A percentile compares a stretch with the other conserved stretches of the same genome.
Conservation (phyloP, 1,284 basidiomycete species). For the Laetiporus sulphureus region DNA sequence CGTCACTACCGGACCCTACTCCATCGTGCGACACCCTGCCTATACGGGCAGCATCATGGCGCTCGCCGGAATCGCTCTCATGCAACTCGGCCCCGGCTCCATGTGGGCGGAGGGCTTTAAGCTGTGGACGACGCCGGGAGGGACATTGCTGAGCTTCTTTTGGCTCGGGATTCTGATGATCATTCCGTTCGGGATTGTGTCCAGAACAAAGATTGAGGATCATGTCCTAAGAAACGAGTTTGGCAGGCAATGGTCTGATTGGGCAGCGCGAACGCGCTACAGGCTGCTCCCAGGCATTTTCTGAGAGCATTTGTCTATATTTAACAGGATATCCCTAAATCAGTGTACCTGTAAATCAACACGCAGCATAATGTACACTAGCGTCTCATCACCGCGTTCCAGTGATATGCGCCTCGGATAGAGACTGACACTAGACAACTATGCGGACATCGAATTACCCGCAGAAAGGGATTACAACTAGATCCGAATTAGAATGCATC, state of each 20-base stretch:
- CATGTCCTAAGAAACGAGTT: slow-evolving; percentile 8
- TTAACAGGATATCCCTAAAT: too few relatives aligned
- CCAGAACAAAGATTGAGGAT: slow-evolving; percentile 7
- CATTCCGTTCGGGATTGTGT: background rate
- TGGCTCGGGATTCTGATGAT: slow-evolving; percentile 3
- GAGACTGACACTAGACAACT: too few relatives aligned
- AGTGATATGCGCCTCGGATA: too few relatives aligned
- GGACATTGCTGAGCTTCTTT: background rate
- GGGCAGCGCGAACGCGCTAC: slow-evolving; percentile 7
- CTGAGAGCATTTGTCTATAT: slow-evolving; percentile 2
- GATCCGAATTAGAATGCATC: too few relatives aligned
- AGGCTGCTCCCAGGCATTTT: slow-evolving; percentile 9
- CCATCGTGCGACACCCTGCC: slow-evolving; percentile 10
- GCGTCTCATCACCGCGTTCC: background rate
- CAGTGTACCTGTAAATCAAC: too few relatives aligned
- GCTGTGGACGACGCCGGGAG: slow-evolving; percentile 2
- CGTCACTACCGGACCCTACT: slow-evolving; percentile 11
- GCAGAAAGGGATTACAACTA: too few relatives aligned
- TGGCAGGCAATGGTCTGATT: slow-evolving; percentile 10
- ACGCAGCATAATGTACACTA: background rate
- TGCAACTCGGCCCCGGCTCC: slow-evolving; percentile 5
- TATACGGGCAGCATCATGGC: slow-evolving; percentile 7
- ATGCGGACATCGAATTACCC: too few relatives aligned
- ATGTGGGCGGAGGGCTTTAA: slow-evolving; percentile 1
- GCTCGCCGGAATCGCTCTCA: slow-evolving; percentile 3